Conservation (phyloP, 352 stramenopile species). For the Pythium coloratum region DNA sequence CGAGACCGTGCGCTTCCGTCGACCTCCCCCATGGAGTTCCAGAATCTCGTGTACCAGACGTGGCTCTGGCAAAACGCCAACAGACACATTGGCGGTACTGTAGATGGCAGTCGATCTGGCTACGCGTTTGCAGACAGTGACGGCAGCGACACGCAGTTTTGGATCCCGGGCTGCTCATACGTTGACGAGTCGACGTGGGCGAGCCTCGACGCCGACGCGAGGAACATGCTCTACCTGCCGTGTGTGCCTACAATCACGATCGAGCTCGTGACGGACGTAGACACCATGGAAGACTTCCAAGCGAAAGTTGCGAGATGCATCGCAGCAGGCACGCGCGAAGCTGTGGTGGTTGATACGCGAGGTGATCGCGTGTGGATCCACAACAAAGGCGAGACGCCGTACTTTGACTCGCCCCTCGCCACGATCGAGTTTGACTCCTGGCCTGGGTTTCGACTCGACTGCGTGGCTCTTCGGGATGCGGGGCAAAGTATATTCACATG, state of each 20-base stretch:
- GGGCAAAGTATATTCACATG: neutral
- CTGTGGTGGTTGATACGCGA: constrained; percentile 24
- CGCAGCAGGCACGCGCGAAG: constrained; percentile 20
- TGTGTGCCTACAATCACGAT: neutral
- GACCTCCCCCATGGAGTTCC: neutral
- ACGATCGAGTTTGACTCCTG: neutral
- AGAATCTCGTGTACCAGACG: neutral
- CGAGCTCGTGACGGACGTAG: neutral
- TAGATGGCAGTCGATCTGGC: neutral
- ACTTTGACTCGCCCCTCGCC: constrained; percentile 1
- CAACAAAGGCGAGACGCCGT: constrained; percentile 20
- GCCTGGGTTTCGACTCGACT: neutral
- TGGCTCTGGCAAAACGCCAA: neutral
- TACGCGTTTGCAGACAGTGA: neutral
- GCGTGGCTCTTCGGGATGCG: neutral
- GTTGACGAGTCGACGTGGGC: neutral
- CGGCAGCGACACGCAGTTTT: neutral
- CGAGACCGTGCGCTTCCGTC: neutral
- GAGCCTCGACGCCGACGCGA: neutral
- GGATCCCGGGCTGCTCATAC: neutral
- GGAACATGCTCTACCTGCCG: neutral
- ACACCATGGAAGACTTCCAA: neutral
- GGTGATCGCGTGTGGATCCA: constrained; percentile 22
- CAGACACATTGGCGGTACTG: neutral
- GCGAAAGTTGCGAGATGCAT: constrained; percentile 13